Conservation (phyloP, 176 grass and related monocot species). For the Oryza australiensis region DNA sequence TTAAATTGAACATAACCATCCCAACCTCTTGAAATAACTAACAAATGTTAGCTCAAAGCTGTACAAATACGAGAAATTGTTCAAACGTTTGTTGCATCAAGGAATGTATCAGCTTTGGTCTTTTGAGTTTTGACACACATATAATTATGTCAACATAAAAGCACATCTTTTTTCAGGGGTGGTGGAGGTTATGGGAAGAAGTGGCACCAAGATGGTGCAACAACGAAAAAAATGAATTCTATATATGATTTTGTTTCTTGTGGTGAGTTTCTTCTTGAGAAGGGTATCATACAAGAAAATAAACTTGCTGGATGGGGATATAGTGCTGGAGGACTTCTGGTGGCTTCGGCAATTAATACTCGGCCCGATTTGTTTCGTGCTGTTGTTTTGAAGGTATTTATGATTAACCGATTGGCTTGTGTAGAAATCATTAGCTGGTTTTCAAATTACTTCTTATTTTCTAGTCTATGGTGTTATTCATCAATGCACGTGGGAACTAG, state of each 20-base stretch:
- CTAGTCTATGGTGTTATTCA: slow-evolving; percentile 1
- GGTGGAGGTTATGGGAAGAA: slow-evolving; percentile 83
- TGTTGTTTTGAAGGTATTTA: slow-evolving; percentile 81
- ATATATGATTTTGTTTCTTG: slow-evolving; percentile 90
- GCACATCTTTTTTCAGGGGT: slow-evolving; percentile 57
- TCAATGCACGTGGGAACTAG: neutral
- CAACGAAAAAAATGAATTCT: slow-evolving; percentile 73
- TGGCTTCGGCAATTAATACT: slow-evolving; percentile 87
- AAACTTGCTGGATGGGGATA: slow-evolving; percentile 95
- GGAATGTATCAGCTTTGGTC: neutral
- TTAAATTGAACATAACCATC: neutral
- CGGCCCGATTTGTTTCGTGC: slow-evolving; percentile 82
- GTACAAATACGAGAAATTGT: slow-evolving; percentile 12
- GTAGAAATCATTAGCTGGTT: neutral
- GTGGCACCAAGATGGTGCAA: slow-evolving; percentile 80
- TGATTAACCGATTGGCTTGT: neutral
- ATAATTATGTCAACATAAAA: slow-evolving; percentile 12
- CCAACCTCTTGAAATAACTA: slow-evolving; percentile 23
- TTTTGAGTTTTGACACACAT: slow-evolving; percentile 20
- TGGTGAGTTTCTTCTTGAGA: slow-evolving; percentile 88
- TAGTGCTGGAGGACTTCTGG: slow-evolving; percentile 87
- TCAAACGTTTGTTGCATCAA: slow-evolving; percentile 12
- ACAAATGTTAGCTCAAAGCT: slow-evolving; percentile 6
- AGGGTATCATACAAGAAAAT: slow-evolving; percentile 80
- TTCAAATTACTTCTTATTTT: neutral